Evolutionary conservation across 2,329 filamentous ascomycete species (phyloP), one percentile per base, ranked within the genome.

Genomic region (Exophiala calicioides): DNA sequence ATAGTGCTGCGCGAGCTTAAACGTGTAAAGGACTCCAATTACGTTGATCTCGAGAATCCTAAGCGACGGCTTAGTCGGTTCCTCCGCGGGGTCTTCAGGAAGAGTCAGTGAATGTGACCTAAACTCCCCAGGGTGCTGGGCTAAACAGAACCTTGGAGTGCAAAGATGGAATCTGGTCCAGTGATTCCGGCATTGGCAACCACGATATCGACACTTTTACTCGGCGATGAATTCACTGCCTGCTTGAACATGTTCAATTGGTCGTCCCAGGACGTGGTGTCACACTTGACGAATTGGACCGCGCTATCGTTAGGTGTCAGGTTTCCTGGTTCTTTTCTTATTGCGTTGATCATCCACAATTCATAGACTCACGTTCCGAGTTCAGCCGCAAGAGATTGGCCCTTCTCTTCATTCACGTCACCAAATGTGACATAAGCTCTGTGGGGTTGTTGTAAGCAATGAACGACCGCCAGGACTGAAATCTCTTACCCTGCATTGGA

Each of bases 1-100:
- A 47, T 73, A 74, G 50, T 74, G 69, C 6, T 73, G 60, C 0
- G 71, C 72, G 0, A 76, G 62, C 48, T 74, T 75, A 45, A 67
- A 64, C 0, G 73, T 75, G 55, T 73, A 75, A 4, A 72, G 49
- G 0, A 66, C 68, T 1, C 72, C 72, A 5, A 66, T 58, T 9
- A 72, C 53, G 38, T 72, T 72, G 12, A 71, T 63, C 5, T 69
- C 54, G 4, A 74, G 57, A 12, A 72, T 72, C 12, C 64, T 68
- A 3, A 74, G 58, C 16, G 68, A 54, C 0, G 73, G 72, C 36
- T 73, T 71, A 0, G 56, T 61, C 16, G 21, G 8, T 40, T 57
- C 30, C 12, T 65, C 66, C 66, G 38, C 70, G 64, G 12, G 70
- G 50, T 15, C 59, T 58, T 37, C 18, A 27, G 24, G 12, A 27